A percentile compares a stretch with the other conserved stretches of the same genome.
Evolutionary conservation across 352 stramenopile species (phyloP).

Genomic region (Phytophthora pluvialis): DNA sequence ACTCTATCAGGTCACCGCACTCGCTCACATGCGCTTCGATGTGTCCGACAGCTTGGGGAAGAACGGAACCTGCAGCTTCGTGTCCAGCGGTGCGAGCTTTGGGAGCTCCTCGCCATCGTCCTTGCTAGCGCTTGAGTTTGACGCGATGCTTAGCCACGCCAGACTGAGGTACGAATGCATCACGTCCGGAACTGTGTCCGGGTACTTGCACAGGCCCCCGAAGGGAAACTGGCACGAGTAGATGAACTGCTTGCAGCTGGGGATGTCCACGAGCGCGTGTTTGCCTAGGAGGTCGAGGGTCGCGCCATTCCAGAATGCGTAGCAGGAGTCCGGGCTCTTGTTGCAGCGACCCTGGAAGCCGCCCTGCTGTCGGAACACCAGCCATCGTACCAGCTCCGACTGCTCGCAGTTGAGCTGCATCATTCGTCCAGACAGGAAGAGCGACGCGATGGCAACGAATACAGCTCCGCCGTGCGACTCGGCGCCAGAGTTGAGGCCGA

Average conservation of each 20-base stretch:
- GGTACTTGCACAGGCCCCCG: slow-evolving; percentile 89
- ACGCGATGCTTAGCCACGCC: slow-evolving; percentile 88
- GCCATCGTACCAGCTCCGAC: slow-evolving; percentile 77
- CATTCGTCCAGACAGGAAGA: slow-evolving; percentile 70
- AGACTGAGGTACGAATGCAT: slow-evolving; percentile 94
- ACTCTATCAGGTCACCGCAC: slow-evolving; percentile 1
- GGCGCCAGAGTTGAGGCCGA: slow-evolving; percentile 64
- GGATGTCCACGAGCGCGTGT: slow-evolving; percentile 79
- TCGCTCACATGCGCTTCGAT: slow-evolving; percentile 23
- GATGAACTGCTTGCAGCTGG: slow-evolving; percentile 77
- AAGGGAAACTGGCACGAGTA: slow-evolving; percentile 84
- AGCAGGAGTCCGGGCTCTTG: slow-evolving; percentile 91
- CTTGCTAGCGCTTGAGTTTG: slow-evolving; percentile 32
- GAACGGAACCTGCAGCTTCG: slow-evolving; percentile 82
- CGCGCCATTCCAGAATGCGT: slow-evolving; percentile 94
- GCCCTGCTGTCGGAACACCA: slow-evolving; percentile 81
- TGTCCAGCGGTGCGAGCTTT: slow-evolving; percentile 58
- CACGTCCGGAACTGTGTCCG: slow-evolving; percentile 81
- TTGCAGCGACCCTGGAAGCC: slow-evolving; percentile 93
- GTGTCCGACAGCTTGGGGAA: slow-evolving; percentile 48
- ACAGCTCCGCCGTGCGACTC: slow-evolving; percentile 82
- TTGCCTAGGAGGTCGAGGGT: slow-evolving; percentile 82
- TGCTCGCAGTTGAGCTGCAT: slow-evolving; percentile 75
- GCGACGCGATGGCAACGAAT: slow-evolving; percentile 76
- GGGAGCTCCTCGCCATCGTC: slow-evolving; percentile 34